Base-by-base conservation (phyloP, 1,284 basidiomycete species). In the Trichosporon sp. region DNA sequence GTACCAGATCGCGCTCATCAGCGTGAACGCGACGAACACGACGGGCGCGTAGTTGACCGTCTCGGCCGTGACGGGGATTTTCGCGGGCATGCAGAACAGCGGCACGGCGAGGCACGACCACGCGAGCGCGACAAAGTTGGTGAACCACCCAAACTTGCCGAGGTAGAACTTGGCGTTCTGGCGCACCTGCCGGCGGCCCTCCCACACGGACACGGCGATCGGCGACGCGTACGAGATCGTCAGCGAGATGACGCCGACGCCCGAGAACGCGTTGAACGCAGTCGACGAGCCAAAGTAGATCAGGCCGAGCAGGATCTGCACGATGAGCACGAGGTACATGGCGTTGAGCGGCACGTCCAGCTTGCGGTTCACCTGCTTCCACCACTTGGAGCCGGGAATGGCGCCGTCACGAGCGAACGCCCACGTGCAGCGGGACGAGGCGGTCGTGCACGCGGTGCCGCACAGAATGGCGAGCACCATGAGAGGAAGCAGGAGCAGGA, bases 1-100 rank as follows among this genome's bases (percentile, higher is more conserved):
- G 73, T 89, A 89, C 88, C 88, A 89, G n/a, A 83, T 79, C 0
- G 83, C 85, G 63, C 87, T 87, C 51, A 89, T 84, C 12, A 78
- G 73, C 3, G 80, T 86, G 72, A 89, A 89, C 1, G 87, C 88
- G 42, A 89, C 85, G 69, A 89, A 89, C 23, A 89, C 88, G 7
- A 87, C 87, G 21, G 87, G 88, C 8, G 86, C 88, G 72, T 87
- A 79, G 74, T 79, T 79, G 74, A 79, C 77, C 44, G 68, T 69
- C 23, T 44, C 60, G 7, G 72, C 65, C 4, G 76, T 75, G 66
- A 79, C 76, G 18, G 78, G 78, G 7, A 79, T 66, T 32, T 35
- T 51, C n/a, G 76, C 71, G 2, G 78, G 78, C 74, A 79, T 78
- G 29, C 75, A 78, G 65, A 79, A 69, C 21, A 79, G 69, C 5